These are phyloP conservation scores for Tremella yokohamensis DNA, from an alignment of 768 basidiomycete species.

Conservation along the genomic window DNA sequence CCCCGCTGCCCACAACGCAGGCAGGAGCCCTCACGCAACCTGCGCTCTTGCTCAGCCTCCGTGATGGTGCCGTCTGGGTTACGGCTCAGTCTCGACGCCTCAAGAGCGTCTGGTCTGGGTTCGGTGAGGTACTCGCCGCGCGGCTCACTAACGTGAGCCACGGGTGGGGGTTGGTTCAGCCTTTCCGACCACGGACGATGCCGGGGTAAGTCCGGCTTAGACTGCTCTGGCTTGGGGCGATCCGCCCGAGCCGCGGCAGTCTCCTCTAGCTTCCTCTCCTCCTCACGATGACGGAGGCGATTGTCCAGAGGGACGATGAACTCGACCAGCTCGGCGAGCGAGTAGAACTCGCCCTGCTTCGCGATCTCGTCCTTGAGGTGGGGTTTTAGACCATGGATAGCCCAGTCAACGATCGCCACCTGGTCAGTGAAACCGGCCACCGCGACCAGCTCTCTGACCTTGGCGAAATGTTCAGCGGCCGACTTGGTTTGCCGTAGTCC, in stretches of 20 bases:
- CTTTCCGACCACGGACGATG: neutral
- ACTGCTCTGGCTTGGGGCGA: neutral
- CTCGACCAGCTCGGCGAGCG: slow-evolving; percentile 4
- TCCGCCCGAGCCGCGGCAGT: neutral
- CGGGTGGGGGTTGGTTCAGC: neutral
- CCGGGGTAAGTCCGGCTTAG: neutral
- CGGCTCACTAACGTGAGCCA: neutral
- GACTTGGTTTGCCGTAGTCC: neutral
- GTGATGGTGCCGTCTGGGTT: neutral
- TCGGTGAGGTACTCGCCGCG: neutral
- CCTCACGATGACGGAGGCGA: neutral
- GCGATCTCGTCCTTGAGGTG: slow-evolving; percentile 11
- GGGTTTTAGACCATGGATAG: slow-evolving; percentile 1
- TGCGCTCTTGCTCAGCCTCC: neutral
- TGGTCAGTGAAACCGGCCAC: neutral
- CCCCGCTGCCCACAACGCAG: slow-evolving; percentile 4
- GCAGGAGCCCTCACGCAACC: neutral
- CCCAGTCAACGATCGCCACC: neutral
- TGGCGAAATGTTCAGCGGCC: neutral
- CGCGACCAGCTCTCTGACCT: neutral
- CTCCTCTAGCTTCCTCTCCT: slow-evolving; percentile 5
- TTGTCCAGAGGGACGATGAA: slow-evolving; percentile 10
- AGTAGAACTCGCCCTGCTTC: neutral
- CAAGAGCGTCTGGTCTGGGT: no score
- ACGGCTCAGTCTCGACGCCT: neutral